Evolutionary conservation across 345 rosid species (phyloP).

Genomic region (Carallia brachiata): DNA sequence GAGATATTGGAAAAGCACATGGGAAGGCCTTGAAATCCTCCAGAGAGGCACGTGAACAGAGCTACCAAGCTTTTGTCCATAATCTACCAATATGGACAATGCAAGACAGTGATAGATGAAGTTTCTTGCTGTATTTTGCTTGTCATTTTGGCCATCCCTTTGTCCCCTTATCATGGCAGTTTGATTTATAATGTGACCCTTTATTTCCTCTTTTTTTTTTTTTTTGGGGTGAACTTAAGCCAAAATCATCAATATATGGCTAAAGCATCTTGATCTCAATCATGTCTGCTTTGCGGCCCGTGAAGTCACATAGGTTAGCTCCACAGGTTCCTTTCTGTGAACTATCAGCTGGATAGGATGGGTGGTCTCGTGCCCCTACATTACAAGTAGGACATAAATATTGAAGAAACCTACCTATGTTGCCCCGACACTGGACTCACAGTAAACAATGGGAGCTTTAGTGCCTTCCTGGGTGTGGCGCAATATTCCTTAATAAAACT

Average conservation of each 20-base stretch:
- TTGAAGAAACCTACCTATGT: no score
- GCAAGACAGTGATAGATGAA: conserved; percentile 31
- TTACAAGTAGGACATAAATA: no score
- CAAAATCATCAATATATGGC: not conserved
- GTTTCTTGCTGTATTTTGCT: conserved; percentile 26
- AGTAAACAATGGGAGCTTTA: no score
- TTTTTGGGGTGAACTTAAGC: not conserved
- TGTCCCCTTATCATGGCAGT: conserved; percentile 2
- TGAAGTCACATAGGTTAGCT: no score
- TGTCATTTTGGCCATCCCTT: conserved; percentile 20
- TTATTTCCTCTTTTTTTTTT: not conserved
- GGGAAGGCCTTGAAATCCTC: conserved; percentile 27
- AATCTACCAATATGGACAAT: conserved; percentile 22
- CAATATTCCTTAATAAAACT: no score
- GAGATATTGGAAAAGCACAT: conserved; percentile 34
- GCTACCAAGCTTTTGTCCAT: conserved; percentile 34
- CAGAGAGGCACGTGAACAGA: conserved; percentile 37
- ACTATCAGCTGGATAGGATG: no score
- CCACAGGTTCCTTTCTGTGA: no score
- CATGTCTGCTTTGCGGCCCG: not conserved
- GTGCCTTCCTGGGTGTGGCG: no score
- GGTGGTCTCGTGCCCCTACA: no score
- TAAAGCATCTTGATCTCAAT: not conserved
- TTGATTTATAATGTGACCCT: not conserved
- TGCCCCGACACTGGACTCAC: no score